Percentiles rank a stretch among this genome's conserved stretches.
Evolutionary conservation across 495 filamentous ascomycete genomes (phyloP).

Genomic region (Choiromyces venosus): DNA sequence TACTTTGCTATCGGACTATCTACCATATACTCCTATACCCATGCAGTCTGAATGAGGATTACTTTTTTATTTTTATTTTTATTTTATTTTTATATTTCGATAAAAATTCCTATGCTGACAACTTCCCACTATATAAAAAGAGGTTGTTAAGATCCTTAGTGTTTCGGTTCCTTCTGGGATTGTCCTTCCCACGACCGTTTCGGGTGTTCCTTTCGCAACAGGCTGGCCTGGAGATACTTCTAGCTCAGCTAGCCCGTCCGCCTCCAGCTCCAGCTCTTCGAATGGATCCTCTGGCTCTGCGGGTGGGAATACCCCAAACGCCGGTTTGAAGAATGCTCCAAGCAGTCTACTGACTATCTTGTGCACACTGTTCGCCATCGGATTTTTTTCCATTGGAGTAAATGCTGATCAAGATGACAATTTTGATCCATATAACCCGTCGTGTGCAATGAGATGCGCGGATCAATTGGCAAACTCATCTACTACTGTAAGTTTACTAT

Average conservation of each 20-base stretch:
- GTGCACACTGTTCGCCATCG: neutral
- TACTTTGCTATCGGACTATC: neutral
- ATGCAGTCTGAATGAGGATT: neutral
- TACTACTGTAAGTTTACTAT: neutral
- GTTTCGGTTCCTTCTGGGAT: slow-evolving; percentile 11
- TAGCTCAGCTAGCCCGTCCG: neutral
- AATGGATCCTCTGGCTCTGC: slow-evolving; percentile 1
- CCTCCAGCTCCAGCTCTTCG: neutral
- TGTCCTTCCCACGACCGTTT: slow-evolving; percentile 16
- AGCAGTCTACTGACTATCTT: slow-evolving; percentile 7
- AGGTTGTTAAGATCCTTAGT: slow-evolving; percentile 18
- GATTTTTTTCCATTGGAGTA: neutral
- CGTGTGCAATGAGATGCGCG: neutral
- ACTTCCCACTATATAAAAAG: slow-evolving; percentile 12
- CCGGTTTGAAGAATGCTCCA: slow-evolving; percentile 11
- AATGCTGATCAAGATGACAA: neutral
- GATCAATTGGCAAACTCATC: neutral
- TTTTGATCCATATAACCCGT: neutral
- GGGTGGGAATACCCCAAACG: neutral
- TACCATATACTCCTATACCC: neutral
- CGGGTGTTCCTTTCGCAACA: slow-evolving; percentile 10
- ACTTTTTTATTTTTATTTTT: neutral
- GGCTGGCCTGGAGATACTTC: slow-evolving; percentile 10
- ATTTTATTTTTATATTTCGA: neutral
- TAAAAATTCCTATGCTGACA: slow-evolving; percentile 3